Percentiles rank a stretch among this genome's conserved stretches.
Conservation (phyloP, 78 protist genomes). For the Polysphondylium violaceum region DNA sequence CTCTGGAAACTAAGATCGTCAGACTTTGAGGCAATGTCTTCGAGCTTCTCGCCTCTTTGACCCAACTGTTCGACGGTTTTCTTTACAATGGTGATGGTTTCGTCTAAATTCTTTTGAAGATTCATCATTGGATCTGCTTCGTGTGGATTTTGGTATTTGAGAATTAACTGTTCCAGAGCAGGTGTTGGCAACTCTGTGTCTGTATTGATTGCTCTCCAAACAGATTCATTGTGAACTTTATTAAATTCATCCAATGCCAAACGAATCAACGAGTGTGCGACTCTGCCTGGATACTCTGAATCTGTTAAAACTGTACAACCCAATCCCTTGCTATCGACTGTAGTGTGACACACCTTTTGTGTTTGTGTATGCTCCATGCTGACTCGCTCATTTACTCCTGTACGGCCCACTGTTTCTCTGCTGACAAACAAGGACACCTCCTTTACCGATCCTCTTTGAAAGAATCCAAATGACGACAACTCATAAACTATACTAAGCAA, state of each 20-base stretch:
- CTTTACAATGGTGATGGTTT: slow-evolving; percentile 52
- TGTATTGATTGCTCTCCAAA: slow-evolving; percentile 12
- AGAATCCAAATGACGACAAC: slow-evolving; percentile 72
- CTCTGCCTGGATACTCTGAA: slow-evolving; percentile 74
- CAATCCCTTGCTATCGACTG: slow-evolving; percentile 18
- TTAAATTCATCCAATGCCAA: slow-evolving; percentile 33
- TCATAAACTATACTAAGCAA: slow-evolving; percentile 66
- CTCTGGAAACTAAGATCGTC: slow-evolving; percentile 69
- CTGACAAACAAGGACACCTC: slow-evolving; percentile 65
- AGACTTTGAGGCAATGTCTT: slow-evolving; percentile 72
- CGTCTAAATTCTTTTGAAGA: slow-evolving; percentile 76
- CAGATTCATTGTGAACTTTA: neutral
- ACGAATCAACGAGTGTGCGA: slow-evolving; percentile 46
- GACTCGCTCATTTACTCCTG: slow-evolving; percentile 40
- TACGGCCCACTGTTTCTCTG: slow-evolving; percentile 75
- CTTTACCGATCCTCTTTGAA: slow-evolving; percentile 60
- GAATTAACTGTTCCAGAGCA: slow-evolving; percentile 16
- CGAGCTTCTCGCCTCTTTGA: slow-evolving; percentile 74
- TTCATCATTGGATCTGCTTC: slow-evolving; percentile 77
- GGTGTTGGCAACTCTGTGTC: slow-evolving; percentile 36
- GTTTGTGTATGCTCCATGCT: slow-evolving; percentile 57
- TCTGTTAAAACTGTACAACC: slow-evolving; percentile 72
- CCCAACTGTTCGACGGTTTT: slow-evolving; percentile 70
- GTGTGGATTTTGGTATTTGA: slow-evolving; percentile 73
- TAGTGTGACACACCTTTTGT: slow-evolving; percentile 75